Percentiles rank a stretch among this genome's conserved stretches.
Conservation (phyloP, 495 filamentous ascomycete genomes). For the Umbilicaria muhlenbergii region DNA sequence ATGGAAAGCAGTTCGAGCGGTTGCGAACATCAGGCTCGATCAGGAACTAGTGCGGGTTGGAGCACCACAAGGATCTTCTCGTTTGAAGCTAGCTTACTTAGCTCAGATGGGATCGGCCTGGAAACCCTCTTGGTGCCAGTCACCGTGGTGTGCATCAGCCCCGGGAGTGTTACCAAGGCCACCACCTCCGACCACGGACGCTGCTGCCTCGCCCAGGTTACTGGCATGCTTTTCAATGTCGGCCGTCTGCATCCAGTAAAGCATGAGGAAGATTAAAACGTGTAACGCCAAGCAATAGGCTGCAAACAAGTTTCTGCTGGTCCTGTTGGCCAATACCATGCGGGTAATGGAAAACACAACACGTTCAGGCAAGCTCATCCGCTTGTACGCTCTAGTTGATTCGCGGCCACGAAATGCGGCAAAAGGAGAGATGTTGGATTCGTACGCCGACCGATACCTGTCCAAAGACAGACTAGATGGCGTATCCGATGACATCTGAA, state of each 20-base stretch:
- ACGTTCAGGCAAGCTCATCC: slow-evolving; percentile 84
- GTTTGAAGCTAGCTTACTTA: neutral
- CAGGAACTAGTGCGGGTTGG: no score
- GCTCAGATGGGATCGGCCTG: slow-evolving; percentile 3
- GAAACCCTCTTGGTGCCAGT: slow-evolving; percentile 50
- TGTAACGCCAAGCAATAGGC: slow-evolving; percentile 83
- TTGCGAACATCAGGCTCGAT: no score
- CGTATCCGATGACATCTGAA: slow-evolving; percentile 43
- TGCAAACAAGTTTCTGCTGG: slow-evolving; percentile 90
- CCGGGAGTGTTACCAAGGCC: slow-evolving; percentile 20
- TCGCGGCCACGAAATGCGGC: slow-evolving; percentile 88
- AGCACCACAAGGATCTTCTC: no score
- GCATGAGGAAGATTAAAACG: slow-evolving; percentile 65
- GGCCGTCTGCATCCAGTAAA: slow-evolving; percentile 67
- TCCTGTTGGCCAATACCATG: slow-evolving; percentile 77
- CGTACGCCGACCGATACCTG: slow-evolving; percentile 84
- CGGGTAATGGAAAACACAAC: slow-evolving; percentile 81
- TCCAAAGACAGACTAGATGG: slow-evolving; percentile 56
- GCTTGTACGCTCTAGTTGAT: slow-evolving; percentile 78
- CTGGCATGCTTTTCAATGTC: slow-evolving; percentile 41
- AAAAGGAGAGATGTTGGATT: slow-evolving; percentile 88
- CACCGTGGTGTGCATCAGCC: slow-evolving; percentile 30
- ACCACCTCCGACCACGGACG: slow-evolving; percentile 27
- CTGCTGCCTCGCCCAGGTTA: slow-evolving; percentile 23
- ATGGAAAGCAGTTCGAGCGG: no score